phyloP scores from a whole-genome alignment of 768 basidiomycete species.

The Lepiota subincarnata region DNA sequence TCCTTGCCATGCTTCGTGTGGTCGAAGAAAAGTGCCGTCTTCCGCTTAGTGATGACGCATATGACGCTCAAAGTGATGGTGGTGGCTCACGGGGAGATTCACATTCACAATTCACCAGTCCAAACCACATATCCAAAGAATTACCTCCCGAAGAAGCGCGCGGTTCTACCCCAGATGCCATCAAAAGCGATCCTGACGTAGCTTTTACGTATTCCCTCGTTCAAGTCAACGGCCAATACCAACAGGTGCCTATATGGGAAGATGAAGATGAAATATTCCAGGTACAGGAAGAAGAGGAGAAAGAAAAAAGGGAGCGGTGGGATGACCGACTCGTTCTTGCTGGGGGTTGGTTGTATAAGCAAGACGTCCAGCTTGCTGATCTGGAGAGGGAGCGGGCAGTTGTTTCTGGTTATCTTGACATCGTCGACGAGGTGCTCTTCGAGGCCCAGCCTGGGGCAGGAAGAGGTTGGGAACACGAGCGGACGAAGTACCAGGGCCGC shows the following conservation, averaged over 20 bases:
- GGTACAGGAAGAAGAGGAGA: conserved; percentile 35
- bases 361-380: conserved; percentile 52
- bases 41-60: conserved; percentile 77
- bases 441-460: conserved; percentile 46
- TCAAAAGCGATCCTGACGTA: conserved; percentile 50
- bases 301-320: conserved; percentile 70
- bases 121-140: conserved; percentile 27
- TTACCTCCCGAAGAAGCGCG: conserved; percentile 33
- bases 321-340: conserved; percentile 78
- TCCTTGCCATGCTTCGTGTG: conserved; percentile 72
- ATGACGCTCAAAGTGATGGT: conserved; percentile 74
- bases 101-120: conserved; percentile 42
- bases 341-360: conserved; percentile 78
- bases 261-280: conserved; percentile 55
- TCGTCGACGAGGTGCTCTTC: conserved; percentile 80
- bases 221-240: conserved; percentile 60
- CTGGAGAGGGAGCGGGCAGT: conserved; percentile 54
- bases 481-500: conserved; percentile 6
- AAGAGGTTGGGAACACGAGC: conserved; percentile 40
- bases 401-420: conserved; percentile 61
- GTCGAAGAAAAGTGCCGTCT: conserved; percentile 78
- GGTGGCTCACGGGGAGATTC: conserved; percentile 33
- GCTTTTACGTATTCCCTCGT: conserved; percentile 68
- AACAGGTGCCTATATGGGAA: conserved; percentile 78
- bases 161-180: conserved; percentile 22